Conservation (phyloP, 164 flowering plant genomes). For the Vitis rotundifolia region DNA sequence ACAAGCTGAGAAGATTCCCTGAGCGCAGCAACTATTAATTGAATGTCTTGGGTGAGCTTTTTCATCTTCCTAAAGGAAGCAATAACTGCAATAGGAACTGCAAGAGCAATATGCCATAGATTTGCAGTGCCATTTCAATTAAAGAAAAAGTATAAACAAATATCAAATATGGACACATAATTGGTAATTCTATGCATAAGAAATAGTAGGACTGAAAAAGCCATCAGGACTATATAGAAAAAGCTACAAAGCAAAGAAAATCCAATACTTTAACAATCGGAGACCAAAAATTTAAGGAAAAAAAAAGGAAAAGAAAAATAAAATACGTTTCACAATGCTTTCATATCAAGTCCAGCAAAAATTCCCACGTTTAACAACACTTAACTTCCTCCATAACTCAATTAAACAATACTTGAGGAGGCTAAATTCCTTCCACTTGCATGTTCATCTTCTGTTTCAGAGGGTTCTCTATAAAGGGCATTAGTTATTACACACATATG, state of each 20-base stretch:
- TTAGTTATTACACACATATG: no score
- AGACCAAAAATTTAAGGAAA: background rate
- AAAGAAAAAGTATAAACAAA: background rate
- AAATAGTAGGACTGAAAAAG: no score
- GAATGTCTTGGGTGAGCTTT: constrained; percentile 55
- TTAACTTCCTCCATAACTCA: no score
- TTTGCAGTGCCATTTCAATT: background rate
- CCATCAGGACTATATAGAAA: no score
- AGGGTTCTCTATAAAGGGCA: no score
- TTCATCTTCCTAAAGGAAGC: constrained; percentile 84
- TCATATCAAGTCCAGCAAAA: no score
- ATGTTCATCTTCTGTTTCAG: no score
- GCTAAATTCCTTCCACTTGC: no score
- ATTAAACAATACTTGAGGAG: no score
- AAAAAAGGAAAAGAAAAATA: background rate
- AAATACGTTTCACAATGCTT: no score
- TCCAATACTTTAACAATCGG: no score
- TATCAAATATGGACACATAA: background rate
- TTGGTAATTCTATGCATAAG: background rate
- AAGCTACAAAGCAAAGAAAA: background rate
- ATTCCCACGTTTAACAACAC: no score
- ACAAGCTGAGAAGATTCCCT: constrained; percentile 75
- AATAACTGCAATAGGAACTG: constrained; percentile 76
- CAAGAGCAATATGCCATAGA: constrained; percentile 25
- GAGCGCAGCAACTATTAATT: constrained; percentile 62